A percentile compares a stretch with the other conserved stretches of the same genome.
These are phyloP conservation scores for Coprinopsis sp. DNA, from an alignment of 768 basidiomycete species.

Conservation along the genomic window DNA sequence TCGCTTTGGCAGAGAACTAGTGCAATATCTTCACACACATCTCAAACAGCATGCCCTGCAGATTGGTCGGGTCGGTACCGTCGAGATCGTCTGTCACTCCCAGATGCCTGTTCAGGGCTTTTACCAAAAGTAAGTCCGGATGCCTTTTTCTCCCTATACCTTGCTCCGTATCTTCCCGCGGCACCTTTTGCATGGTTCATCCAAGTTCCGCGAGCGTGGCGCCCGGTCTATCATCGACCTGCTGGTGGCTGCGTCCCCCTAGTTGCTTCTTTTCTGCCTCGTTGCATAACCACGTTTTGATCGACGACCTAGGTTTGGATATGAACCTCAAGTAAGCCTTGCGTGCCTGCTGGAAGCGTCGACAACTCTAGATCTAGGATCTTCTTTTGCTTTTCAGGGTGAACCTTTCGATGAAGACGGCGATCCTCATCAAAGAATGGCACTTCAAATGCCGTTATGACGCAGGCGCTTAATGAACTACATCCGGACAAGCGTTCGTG, in stretches of 20 bases:
- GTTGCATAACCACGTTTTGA: slow-evolving; percentile 12
- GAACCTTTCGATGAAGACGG: slow-evolving; percentile 78
- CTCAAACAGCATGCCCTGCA: slow-evolving; percentile 39
- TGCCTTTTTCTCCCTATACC: slow-evolving; percentile 10
- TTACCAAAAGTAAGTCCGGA: slow-evolving; percentile 63
- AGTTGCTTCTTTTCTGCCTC: background rate
- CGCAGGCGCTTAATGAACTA: too few species aligned
- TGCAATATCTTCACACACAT: slow-evolving; percentile 59
- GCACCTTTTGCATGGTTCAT: slow-evolving; percentile 5
- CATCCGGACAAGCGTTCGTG: slow-evolving; percentile 7
- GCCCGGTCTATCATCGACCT: background rate
- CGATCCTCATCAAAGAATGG: slow-evolving; percentile 84
- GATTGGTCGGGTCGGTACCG: slow-evolving; percentile 5
- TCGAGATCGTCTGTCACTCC: slow-evolving; percentile 57
- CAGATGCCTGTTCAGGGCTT: slow-evolving; percentile 70
- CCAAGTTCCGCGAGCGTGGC: slow-evolving; percentile 1
- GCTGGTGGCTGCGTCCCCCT: background rate
- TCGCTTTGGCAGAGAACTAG: slow-evolving; percentile 64
- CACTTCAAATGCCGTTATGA: slow-evolving; percentile 42
- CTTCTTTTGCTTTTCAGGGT: slow-evolving; percentile 40
- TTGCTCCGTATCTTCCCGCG: slow-evolving; percentile 3
- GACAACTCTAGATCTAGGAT: slow-evolving; percentile 22
- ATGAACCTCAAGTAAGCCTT: slow-evolving; percentile 54
- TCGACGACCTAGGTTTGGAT: slow-evolving; percentile 54
- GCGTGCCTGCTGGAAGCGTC: slow-evolving; percentile 15